A percentile compares a stretch with the other conserved stretches of the same genome.
phyloP scores from a whole-genome alignment of 176 grass and related monocot genomes.

The Oryza longistaminata region DNA sequence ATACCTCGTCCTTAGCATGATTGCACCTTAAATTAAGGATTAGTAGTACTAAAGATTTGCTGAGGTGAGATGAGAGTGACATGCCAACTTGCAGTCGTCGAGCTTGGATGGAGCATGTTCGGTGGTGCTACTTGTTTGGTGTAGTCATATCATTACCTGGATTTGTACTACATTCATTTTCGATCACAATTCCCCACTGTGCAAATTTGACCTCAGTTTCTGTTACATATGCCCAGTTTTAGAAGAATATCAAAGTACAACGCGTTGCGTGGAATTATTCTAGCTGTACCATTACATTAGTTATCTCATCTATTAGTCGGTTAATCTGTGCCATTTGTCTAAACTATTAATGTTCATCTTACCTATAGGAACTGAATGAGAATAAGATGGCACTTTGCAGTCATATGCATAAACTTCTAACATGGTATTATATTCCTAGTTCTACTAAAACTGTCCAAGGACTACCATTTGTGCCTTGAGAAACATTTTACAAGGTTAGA shows the following conservation, averaged over 20 bases:
- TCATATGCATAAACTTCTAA: background rate
- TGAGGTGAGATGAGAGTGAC: background rate
- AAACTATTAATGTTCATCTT: background rate
- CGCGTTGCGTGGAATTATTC: background rate
- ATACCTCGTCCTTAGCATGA: background rate
- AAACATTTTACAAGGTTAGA: background rate
- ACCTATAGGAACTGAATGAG: background rate
- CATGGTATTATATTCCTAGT: background rate
- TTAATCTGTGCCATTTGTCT: background rate
- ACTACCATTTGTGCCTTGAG: background rate
- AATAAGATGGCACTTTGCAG: background rate
- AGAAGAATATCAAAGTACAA: background rate
- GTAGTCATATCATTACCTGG: background rate
- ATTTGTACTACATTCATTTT: background rate
- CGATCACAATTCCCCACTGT: background rate
- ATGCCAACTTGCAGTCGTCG: background rate
- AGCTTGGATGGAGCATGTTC: background rate
- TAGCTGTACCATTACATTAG: background rate
- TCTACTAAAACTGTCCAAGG: background rate
- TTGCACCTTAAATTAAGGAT: background rate
- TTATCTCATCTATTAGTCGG: background rate
- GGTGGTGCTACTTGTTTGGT: background rate
- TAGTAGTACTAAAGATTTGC: background rate
- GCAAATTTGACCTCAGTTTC: background rate
- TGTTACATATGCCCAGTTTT: background rate